Base-by-base conservation (phyloP, 2,329 filamentous ascomycete species). In the Penicillium nordicum region DNA sequence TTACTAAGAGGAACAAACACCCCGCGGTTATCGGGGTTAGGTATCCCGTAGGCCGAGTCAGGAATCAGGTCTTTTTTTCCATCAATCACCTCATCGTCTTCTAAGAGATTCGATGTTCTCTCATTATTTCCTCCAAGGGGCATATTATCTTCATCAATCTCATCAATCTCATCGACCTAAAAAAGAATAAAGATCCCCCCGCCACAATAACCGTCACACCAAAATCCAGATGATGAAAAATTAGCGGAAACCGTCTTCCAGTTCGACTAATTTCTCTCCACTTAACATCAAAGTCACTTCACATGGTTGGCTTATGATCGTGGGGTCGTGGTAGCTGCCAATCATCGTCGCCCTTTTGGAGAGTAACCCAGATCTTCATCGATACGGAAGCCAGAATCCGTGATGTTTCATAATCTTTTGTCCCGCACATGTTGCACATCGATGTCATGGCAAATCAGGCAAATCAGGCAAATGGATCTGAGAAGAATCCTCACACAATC, bases 341-440 rank as follows among this genome's bases (percentile, higher is more conserved):
- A 55, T 55, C 51, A 61, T 51, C 45, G 21, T 58, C 40, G 16
- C 32, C 50, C 56, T 52, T 32, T 21, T 37, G 44, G 12, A 41
- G 41, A 25, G 18, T 21, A 49, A 12, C 21, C 45, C 50, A 59
- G 54, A 50, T 43, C 40, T 40, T 59, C 47, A 34, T 52, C 53
- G 48, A 51, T 34, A 52, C 70, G 70, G 69, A 72, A 70, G 64
- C 68, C 60, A 57, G 65, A 67, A 72, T 71, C 70, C 70, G 69
- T 60, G 58, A 57, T 63, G 40, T 34, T 60, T 59, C 54, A 57
- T 41, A 54, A 58, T n/a, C 54, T 45, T 43, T 48, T 30, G 45
- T 25, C 41, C 46, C 55, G 40, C 48, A 21, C n/a, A 3, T 5
- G 5, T 16, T 21, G 30, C 36, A 25, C 18, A 46, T 45, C 43